These are phyloP conservation scores for Myxozyma nipponensis DNA, from an alignment of 805 yeast species.

Conservation along the genomic window DNA sequence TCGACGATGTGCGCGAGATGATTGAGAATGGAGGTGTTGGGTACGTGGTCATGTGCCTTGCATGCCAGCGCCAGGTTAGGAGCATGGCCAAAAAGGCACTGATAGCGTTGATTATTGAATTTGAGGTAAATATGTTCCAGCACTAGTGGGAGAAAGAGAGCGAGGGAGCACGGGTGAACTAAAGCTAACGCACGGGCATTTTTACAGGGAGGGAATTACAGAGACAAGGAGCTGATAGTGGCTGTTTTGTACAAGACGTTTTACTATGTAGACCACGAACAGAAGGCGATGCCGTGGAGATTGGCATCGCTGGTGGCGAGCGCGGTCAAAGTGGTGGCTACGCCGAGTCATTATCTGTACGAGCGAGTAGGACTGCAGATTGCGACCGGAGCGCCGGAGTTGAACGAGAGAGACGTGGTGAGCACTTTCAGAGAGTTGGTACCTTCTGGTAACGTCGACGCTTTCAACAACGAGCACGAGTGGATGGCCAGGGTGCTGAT, in stretches of 20 bases:
- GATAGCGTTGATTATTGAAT: not conserved
- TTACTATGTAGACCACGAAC: constrained; percentile 28
- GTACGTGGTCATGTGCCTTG: constrained; percentile 43
- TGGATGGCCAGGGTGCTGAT: constrained; percentile 16
- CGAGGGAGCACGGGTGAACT: not conserved
- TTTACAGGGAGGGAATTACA: too few relatives aligned
- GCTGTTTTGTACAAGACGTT: constrained; percentile 45
- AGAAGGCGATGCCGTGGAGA: constrained; percentile 42
- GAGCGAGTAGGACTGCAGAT: constrained; percentile 48
- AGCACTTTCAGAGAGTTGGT: not conserved
- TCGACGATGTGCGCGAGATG: constrained; percentile 51
- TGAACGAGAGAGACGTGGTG: not conserved
- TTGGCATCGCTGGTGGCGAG: constrained; percentile 54
- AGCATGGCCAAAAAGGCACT: constrained; percentile 6
- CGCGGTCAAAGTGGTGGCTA: constrained; percentile 52
- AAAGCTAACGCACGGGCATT: constrained; percentile 34
- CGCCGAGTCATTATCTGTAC: constrained; percentile 71
- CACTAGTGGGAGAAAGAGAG: too few relatives aligned
- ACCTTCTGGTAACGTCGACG: constrained; percentile 13
- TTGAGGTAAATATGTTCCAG: constrained; percentile 12
- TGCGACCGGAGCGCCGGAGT: constrained; percentile 3
- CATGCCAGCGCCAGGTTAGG: not conserved
- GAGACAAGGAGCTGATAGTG: constrained; percentile 54
- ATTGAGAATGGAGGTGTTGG: constrained; percentile 56
- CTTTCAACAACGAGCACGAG: constrained; percentile 3